A percentile compares a stretch with the other conserved stretches of the same genome.
These are phyloP conservation scores for Mucor saturninus DNA, from an alignment of 371 early-diverging fungal species.

Conservation along the genomic window DNA sequence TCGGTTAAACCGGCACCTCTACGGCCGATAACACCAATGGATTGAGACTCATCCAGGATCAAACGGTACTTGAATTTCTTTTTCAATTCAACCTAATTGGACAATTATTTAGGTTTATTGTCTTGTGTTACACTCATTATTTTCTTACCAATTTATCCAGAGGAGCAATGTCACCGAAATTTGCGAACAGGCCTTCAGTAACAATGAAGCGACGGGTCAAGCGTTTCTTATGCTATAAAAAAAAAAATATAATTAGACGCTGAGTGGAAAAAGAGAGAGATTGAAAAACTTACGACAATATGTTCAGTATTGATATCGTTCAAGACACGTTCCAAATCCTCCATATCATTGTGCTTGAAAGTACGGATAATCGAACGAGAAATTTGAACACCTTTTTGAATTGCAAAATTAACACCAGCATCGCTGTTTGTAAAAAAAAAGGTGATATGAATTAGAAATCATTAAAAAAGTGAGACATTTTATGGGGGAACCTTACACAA, in stretches of 20 bases:
- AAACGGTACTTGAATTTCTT: conserved; percentile 96
- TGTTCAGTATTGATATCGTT: conserved; percentile 74
- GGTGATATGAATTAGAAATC: background rate
- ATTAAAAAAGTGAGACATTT: background rate
- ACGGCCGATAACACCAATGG: conserved; percentile 93
- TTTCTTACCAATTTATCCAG: conserved; percentile 71
- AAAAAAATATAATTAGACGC: background rate
- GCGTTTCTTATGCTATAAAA: conserved; percentile 65
- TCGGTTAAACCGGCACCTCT: conserved; percentile 93
- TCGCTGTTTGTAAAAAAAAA: conserved; percentile 59
- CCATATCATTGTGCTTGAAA: conserved; percentile 96
- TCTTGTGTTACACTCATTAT: no score
- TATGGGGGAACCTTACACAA: conserved; percentile 34
- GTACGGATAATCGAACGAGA: conserved; percentile 87
- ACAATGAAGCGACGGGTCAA: conserved; percentile 95
- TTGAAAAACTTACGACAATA: conserved; percentile 13
- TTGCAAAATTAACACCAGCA: conserved; percentile 86
- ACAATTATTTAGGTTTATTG: background rate
- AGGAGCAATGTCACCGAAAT: conserved; percentile 93
- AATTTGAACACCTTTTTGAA: conserved; percentile 92
- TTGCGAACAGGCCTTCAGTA: conserved; percentile 94
- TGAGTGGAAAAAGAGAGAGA: background rate
- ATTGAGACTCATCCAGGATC: conserved; percentile 96
- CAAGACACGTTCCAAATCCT: conserved; percentile 90
- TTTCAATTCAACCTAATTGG: conserved; percentile 73